Conservation (phyloP, 805 yeast genomes). For the Allodekkera sacchari region DNA sequence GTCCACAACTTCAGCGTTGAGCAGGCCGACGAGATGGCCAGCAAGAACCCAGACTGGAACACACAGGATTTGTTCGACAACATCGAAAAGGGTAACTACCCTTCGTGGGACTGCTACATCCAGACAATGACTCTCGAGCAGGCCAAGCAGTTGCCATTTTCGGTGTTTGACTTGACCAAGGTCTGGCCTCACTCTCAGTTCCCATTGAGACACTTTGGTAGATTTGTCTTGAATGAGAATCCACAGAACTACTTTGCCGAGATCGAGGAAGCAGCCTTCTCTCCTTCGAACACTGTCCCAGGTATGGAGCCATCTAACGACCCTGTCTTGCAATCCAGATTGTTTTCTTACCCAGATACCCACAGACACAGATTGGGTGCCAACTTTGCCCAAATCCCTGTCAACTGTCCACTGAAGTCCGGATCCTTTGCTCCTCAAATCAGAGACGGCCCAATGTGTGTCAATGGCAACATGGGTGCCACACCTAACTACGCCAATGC, state of each 20-base stretch:
- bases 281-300: slow-evolving; percentile 81
- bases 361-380: slow-evolving; percentile 76
- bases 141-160: slow-evolving; percentile 66
- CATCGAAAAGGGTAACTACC: slow-evolving; percentile 69
- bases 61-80: slow-evolving; percentile 73
- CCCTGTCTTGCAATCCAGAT: slow-evolving; percentile 75
- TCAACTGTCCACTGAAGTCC: slow-evolving; percentile 68
- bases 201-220: slow-evolving; percentile 84
- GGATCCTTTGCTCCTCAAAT: slow-evolving; percentile 57
- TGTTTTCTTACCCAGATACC: slow-evolving; percentile 79
- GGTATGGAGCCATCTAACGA: slow-evolving; percentile 78
- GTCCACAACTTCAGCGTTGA: slow-evolving; percentile 44
- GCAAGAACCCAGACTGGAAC: slow-evolving; percentile 75
- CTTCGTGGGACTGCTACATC: slow-evolving; percentile 78
- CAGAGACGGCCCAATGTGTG: slow-evolving; percentile 75
- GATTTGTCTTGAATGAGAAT: slow-evolving; percentile 69
- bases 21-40: slow-evolving; percentile 60
- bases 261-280: slow-evolving; percentile 77
- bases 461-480: slow-evolving; percentile 64
- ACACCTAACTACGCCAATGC: slow-evolving; percentile 69
- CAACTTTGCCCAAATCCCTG: slow-evolving; percentile 81
- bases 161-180: slow-evolving; percentile 85
- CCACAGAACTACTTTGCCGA: slow-evolving; percentile 85
- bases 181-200: slow-evolving; percentile 85
- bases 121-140: slow-evolving; percentile 83